Conservation (phyloP, 768 basidiomycete genomes). For the Amanita subjunquillea region DNA sequence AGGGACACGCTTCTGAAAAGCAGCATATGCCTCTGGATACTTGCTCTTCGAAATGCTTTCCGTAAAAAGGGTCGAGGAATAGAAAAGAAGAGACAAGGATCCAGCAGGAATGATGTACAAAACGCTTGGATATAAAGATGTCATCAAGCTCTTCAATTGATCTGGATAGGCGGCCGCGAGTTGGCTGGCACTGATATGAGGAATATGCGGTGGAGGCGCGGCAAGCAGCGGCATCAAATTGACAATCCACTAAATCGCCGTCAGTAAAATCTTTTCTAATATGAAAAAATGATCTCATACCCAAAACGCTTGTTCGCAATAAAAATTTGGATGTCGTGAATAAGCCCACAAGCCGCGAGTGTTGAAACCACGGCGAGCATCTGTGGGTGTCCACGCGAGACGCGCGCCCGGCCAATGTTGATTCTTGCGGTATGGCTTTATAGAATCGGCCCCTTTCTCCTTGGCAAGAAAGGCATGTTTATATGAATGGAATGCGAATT, state of each 20-base stretch:
- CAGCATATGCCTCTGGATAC: conserved; percentile 58
- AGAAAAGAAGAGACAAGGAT: conserved; percentile 60
- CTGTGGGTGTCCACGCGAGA: conserved; percentile 55
- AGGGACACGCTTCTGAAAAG: conserved; percentile 69
- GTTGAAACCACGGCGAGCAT: conserved; percentile 72
- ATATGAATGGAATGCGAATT: conserved; percentile 74
- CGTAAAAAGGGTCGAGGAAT: conserved; percentile 67
- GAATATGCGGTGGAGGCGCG: conserved; percentile 19
- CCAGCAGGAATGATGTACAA: conserved; percentile 41
- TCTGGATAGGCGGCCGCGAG: background rate
- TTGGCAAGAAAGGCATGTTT: conserved; percentile 43
- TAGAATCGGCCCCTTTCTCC: conserved; percentile 20
- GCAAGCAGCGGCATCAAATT: conserved; percentile 56
- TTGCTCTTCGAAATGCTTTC: conserved; percentile 73
- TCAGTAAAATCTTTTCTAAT: background rate
- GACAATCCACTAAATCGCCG: conserved; percentile 44
- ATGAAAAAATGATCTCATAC: conserved; percentile 26
- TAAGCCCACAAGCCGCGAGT: conserved; percentile 82
- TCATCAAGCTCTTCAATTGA: conserved; percentile 7
- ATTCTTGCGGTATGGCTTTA: conserved; percentile 27
- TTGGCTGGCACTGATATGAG: conserved; percentile 9
- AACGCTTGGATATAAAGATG: conserved; percentile 13
- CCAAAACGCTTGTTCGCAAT: conserved; percentile 87
- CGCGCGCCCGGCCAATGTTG: conserved; percentile 59
- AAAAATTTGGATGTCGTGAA: conserved; percentile 87